These are phyloP conservation scores for Zarea fungicola DNA, from an alignment of 2,329 filamentous ascomycete genomes.

Conservation along the genomic window DNA sequence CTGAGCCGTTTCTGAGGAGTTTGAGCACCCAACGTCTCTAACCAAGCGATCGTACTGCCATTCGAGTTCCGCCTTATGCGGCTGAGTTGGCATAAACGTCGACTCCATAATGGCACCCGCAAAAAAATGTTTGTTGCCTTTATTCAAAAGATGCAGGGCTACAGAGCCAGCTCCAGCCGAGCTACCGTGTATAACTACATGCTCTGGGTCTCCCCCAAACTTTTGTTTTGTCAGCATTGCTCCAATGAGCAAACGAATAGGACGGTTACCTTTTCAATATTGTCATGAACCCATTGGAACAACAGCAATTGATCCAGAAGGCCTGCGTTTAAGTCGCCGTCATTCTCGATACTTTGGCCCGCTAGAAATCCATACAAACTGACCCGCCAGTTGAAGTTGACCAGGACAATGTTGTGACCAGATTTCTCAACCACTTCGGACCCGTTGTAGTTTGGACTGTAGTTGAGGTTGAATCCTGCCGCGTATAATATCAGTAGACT, in stretches of 20 bases:
- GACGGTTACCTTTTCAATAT: conserved; percentile 46
- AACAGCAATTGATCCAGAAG: conserved; percentile 59
- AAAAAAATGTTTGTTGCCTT: conserved; percentile 40
- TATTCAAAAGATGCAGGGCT: conserved; percentile 44
- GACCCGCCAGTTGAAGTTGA: conserved; percentile 60
- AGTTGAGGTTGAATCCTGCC: conserved; percentile 33
- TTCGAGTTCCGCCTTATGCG: conserved; percentile 37
- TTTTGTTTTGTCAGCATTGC: conserved; percentile 14
- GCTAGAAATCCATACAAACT: conserved; percentile 59
- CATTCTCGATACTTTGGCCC: conserved; percentile 45
- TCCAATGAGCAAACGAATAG: too few species aligned
- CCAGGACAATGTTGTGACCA: conserved; percentile 43
- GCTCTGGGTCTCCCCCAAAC: conserved; percentile 54
- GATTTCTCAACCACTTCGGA: conserved; percentile 41
- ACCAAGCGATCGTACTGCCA: conserved; percentile 32
- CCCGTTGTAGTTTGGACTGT: conserved; percentile 48
- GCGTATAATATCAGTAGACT: background rate
- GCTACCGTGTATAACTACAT: conserved; percentile 55
- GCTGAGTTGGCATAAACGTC: conserved; percentile 45
- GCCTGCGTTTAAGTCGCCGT: conserved; percentile 58
- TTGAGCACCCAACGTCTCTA: conserved; percentile 7
- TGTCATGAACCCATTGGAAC: conserved; percentile 54
- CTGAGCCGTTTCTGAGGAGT: background rate
- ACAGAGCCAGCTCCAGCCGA: conserved; percentile 57
- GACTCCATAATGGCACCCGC: conserved; percentile 42